Percentiles rank a stretch among this genome's conserved stretches.
These are phyloP conservation scores for Fennellomyces sp. DNA, from an alignment of 371 early-diverging fungal species.

Conservation along the genomic window DNA sequence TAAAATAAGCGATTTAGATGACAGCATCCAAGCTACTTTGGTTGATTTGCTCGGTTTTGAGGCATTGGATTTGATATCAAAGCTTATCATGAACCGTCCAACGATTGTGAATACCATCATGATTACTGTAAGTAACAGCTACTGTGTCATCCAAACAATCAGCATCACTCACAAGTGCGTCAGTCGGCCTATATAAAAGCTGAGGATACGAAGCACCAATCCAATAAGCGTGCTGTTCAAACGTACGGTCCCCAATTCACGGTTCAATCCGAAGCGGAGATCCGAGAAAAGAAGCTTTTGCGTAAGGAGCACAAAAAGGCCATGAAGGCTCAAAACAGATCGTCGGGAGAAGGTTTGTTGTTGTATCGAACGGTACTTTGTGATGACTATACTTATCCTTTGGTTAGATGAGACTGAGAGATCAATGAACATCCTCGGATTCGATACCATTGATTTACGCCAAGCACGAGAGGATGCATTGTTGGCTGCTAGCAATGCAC, in stretches of 20 bases:
- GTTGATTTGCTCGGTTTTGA: slow-evolving; percentile 82
- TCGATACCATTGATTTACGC: slow-evolving; percentile 50
- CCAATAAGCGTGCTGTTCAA: slow-evolving; percentile 1
- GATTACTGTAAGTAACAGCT: slow-evolving; percentile 31
- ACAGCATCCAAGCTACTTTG: slow-evolving; percentile 64
- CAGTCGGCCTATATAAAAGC: slow-evolving; percentile 30
- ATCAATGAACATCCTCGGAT: slow-evolving; percentile 59
- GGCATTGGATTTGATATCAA: slow-evolving; percentile 68
- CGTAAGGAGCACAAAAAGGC: slow-evolving; percentile 76
- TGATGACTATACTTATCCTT: too few species aligned
- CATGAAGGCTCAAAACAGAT: slow-evolving; percentile 18
- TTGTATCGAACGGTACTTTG: too few species aligned
- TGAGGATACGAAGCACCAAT: slow-evolving; percentile 18
- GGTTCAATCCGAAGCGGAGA: slow-evolving; percentile 75
- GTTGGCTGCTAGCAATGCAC: slow-evolving; percentile 35
- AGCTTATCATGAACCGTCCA: slow-evolving; percentile 49
- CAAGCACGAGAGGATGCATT: slow-evolving; percentile 62
- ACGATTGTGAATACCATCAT: slow-evolving; percentile 56
- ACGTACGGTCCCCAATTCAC: slow-evolving; percentile 66
- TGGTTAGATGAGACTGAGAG: slow-evolving; percentile 46
- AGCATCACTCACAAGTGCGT: neutral
- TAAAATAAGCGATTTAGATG: slow-evolving; percentile 38
- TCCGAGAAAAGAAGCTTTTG: slow-evolving; percentile 59
- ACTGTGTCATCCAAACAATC: neutral
- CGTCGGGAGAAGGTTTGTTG: neutral